Conservation (phyloP, 257 asterid genomes). For the Orobanche coerulescens region DNA sequence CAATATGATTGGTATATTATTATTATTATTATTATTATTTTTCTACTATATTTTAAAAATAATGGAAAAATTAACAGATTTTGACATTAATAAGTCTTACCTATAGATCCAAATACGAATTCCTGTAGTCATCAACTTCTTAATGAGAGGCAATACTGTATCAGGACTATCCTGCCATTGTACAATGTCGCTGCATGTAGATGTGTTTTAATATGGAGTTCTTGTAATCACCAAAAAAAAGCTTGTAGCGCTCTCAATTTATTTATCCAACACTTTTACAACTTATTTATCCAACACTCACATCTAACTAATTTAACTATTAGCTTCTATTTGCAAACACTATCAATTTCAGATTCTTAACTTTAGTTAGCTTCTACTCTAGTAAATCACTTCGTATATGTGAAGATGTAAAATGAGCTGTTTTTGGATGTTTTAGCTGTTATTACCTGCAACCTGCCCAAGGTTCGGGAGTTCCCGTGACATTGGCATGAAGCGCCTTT, state of each 20-base stretch:
- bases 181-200: constrained; percentile 13
- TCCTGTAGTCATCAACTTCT: constrained; percentile 33
- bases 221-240: too few relatives aligned
- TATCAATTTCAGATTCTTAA: too few relatives aligned
- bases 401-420: not conserved
- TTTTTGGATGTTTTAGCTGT: not conserved
- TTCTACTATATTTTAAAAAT: not conserved
- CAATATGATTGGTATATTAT: not conserved
- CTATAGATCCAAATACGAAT: constrained; percentile 40
- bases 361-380: not conserved
- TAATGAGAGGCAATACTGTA: constrained; percentile 34
- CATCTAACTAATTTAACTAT: too few relatives aligned
- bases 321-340: not conserved
- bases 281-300: too few relatives aligned
- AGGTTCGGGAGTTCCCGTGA: constrained; percentile 25
- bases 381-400: not conserved
- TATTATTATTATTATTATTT: too few relatives aligned
- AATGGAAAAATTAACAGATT: not conserved
- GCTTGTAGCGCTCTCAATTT: too few relatives aligned
- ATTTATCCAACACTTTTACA: too few relatives aligned
- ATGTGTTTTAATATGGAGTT: not conserved
- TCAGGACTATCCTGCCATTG: constrained; percentile 24
- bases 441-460: constrained; percentile 37
- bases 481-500: constrained; percentile 35
- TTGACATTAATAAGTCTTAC: constrained; percentile 2